Conservation (phyloP, 1,284 basidiomycete genomes). For the Boletellus sp. region DNA sequence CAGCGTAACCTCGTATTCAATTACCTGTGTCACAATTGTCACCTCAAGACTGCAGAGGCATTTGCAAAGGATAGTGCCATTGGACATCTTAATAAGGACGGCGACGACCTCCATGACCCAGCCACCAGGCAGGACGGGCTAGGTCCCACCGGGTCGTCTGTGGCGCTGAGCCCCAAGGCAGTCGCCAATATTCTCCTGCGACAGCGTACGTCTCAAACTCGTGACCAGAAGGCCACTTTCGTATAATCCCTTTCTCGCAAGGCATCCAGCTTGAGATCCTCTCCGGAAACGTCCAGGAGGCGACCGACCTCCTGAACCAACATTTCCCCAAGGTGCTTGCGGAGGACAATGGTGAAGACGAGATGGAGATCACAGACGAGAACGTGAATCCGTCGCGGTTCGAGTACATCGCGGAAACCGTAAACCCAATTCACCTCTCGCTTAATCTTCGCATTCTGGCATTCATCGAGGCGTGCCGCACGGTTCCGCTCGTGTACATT, state of each 20-base stretch:
- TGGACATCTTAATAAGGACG: constrained; percentile 60
- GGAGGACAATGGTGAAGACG: constrained; percentile 17
- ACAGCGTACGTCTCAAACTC: constrained; percentile 44
- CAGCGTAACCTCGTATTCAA: constrained; percentile 77
- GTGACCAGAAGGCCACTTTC: neutral
- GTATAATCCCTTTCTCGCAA: constrained; percentile 29
- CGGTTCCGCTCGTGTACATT: constrained; percentile 52
- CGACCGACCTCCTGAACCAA: constrained; percentile 58
- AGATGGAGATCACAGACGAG: constrained; percentile 26
- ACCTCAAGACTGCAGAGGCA: constrained; percentile 64
- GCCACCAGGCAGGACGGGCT: constrained; percentile 11
- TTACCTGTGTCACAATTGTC: constrained; percentile 75
- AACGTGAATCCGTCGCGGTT: constrained; percentile 28
- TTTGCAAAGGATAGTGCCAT: constrained; percentile 66
- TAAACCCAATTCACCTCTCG: constrained; percentile 67
- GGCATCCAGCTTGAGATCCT: constrained; percentile 66
- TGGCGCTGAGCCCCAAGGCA: constrained; percentile 40
- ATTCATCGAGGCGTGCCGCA: constrained; percentile 80
- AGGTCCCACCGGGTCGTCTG: constrained; percentile 12
- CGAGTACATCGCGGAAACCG: constrained; percentile 53
- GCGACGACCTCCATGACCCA: constrained; percentile 51
- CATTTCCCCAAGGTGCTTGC: constrained; percentile 69
- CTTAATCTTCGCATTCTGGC: constrained; percentile 82
- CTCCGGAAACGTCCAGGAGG: constrained; percentile 65
- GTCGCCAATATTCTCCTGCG: constrained; percentile 51